Evolutionary conservation across 2,329 filamentous ascomycete genomes (phyloP).

Genomic region (Aspergillus neoniger): DNA sequence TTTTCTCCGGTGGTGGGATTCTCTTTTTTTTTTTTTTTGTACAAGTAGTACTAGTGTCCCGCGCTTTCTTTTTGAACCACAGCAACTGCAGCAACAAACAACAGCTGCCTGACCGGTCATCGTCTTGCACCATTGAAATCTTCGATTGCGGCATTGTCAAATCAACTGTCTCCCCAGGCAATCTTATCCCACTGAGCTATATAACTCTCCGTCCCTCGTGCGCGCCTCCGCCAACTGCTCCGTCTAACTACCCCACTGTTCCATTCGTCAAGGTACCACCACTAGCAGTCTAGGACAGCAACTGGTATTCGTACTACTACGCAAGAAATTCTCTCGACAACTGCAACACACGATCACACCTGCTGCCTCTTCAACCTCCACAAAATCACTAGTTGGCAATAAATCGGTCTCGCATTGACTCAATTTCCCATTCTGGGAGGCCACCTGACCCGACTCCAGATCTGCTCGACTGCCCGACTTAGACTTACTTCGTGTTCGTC

Average conservation of each 20-base stretch:
- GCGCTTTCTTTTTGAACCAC: not conserved
- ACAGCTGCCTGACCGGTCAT: conserved; percentile 3
- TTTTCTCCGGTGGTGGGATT: not conserved
- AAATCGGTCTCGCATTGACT: conserved; percentile 1
- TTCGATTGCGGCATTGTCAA: conserved; percentile 25
- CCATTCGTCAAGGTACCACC: not conserved
- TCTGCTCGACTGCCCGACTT: conserved; percentile 12
- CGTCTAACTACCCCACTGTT: conserved; percentile 10
- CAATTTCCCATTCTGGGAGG: conserved; percentile 7
- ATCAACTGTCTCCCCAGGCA: conserved; percentile 11
- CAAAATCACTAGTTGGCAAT: not conserved
- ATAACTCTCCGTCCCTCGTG: conserved; percentile 5
- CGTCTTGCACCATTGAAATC: conserved; percentile 25
- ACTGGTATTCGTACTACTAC: not conserved
- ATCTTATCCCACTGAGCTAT: conserved; percentile 5
- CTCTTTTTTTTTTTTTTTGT: not conserved
- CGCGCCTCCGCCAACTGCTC: not conserved
- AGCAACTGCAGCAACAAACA: not conserved
- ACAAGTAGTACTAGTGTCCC: not conserved
- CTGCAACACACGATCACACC: not conserved
- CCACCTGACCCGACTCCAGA: conserved; percentile 22
- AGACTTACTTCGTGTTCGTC: conserved; percentile 3
- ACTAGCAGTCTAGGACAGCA: not conserved
- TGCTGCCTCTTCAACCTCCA: not conserved
- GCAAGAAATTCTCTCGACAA: not conserved